Evolutionary conservation across 208 protist species (phyloP).

Genomic region (Crithidia expoeki): DNA sequence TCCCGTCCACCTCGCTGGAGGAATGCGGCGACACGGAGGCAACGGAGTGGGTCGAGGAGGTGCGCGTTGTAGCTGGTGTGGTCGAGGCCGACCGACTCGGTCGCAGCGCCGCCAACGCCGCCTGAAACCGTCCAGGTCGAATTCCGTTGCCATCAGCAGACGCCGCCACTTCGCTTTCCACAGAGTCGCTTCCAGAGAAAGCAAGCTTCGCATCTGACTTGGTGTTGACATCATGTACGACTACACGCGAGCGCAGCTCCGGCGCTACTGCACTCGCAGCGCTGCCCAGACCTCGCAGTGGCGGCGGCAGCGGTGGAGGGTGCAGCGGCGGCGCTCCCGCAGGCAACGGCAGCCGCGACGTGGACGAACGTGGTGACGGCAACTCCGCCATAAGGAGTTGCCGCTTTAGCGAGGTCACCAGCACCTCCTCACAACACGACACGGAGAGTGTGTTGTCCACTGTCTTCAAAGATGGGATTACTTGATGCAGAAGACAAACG

Average conservation of each 20-base stretch:
- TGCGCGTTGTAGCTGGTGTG: slow-evolving; percentile 11
- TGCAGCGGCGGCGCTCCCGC: slow-evolving; percentile 26
- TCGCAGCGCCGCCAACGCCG: slow-evolving; percentile 30
- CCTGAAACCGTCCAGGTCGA: slow-evolving; percentile 26
- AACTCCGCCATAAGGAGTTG: slow-evolving; percentile 12
- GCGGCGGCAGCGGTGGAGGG: slow-evolving; percentile 3
- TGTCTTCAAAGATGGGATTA: slow-evolving; percentile 20
- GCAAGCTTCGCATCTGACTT: background rate
- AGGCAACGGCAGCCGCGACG: slow-evolving; percentile 8
- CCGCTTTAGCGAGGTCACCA: slow-evolving; percentile 10
- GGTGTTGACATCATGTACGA: background rate
- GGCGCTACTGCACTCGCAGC: slow-evolving; percentile 21
- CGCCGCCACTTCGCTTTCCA: background rate
- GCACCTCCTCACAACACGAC: slow-evolving; percentile 13
- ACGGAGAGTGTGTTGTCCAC: slow-evolving; percentile 16
- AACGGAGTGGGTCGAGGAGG: slow-evolving; percentile 12
- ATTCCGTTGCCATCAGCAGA: background rate
- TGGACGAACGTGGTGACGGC: background rate
- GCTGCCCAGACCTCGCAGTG: slow-evolving; percentile 23
- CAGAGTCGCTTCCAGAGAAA: background rate
- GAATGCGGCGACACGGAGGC: slow-evolving; percentile 3
- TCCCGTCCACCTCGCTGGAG: background rate
- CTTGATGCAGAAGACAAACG: slow-evolving; percentile 30
- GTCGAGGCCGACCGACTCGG: slow-evolving; percentile 19
- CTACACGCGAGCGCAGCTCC: slow-evolving; percentile 34